Percentiles rank a stretch among this genome's conserved stretches.
phyloP scores from a whole-genome alignment of 2,329 filamentous ascomycete genomes.

The Hypoxylon sp. region DNA sequence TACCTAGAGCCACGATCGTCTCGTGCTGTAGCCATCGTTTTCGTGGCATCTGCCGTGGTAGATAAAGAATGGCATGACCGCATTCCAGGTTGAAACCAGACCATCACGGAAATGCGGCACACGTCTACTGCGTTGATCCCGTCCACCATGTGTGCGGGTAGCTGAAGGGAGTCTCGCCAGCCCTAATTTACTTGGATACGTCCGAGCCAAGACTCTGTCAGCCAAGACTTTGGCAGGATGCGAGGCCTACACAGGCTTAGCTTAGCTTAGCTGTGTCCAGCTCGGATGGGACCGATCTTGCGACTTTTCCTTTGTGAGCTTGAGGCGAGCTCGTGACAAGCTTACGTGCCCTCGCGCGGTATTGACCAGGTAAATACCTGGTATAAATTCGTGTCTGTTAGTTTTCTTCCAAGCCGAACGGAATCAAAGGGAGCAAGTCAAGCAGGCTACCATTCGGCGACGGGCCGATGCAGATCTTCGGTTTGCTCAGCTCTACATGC shows the following conservation, averaged over 20 bases:
- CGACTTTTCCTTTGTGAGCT: background rate
- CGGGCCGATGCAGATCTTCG: background rate
- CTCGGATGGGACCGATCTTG: background rate
- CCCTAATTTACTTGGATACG: background rate
- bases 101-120: slow-evolving; percentile 25
- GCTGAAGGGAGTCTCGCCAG: background rate
- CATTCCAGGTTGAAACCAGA: too few relatives aligned
- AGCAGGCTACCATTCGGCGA: background rate
- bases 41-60: background rate
- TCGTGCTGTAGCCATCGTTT: background rate
- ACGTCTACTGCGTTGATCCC: background rate
- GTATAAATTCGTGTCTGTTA: background rate
- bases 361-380: too few relatives aligned
- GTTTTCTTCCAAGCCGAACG: background rate
- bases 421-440: background rate
- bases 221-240: slow-evolving; percentile 6
- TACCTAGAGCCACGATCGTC: too few relatives aligned
- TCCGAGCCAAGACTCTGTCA: slow-evolving; percentile 7
- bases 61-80: background rate
- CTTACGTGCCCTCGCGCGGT: too few relatives aligned
- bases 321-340: too few relatives aligned
- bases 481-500: background rate
- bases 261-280: too few relatives aligned
- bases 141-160: background rate
- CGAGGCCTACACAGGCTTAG: too few relatives aligned